Evolutionary conservation across 2,329 filamentous ascomycete genomes (phyloP), one percentile per base, ranked within the genome.

Genomic region (Fusarium solani-melongenae): DNA sequence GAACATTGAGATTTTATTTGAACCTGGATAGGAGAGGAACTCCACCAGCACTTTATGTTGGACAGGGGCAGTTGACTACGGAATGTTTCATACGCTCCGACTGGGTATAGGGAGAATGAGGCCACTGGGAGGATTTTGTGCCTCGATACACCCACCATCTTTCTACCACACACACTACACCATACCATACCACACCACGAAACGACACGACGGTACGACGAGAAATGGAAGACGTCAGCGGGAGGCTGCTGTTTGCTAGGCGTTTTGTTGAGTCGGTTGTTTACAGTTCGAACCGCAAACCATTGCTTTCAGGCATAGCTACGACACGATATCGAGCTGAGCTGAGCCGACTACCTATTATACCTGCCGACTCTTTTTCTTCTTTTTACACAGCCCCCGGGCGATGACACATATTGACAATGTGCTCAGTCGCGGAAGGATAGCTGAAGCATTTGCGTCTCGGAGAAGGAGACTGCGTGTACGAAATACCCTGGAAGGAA

Each of bases 21-120:
- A 78, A 78, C 75, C 81, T 82, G 81, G 78, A 82, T 81, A 81
- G 63, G 64, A 70, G 62, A 68, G 76, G 71, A 71, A 71, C 62
- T 72, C 66, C 60, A 56, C 62, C 60, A 66, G 65, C 63, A 61
- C 70, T 64, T 67, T 64, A 61, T 72, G 61, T 67, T 73, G 62
- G 71, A 68, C 62, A 67, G 71, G 60, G 57, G 70, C 71, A 36
- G 31, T 24, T 36, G n/a, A 58, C 34, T 39, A 20, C 64, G 62
- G 56, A 70, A 57, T 66, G 57, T 69, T 69, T 72, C 74, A 78
- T 66, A 75, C 72, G 44, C 51, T 36, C 65, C 55, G 61, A 53
- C 36, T 22, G n/a, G 38, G 49, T 10, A 34, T 22, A 55, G 24
- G 31, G 36, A 51, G 20, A n/a, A 49, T 53, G 51, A 60, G 49